These are phyloP conservation scores for Fusarium illudens DNA, from an alignment of 2,329 filamentous ascomycete genomes.

Conservation along the genomic window DNA sequence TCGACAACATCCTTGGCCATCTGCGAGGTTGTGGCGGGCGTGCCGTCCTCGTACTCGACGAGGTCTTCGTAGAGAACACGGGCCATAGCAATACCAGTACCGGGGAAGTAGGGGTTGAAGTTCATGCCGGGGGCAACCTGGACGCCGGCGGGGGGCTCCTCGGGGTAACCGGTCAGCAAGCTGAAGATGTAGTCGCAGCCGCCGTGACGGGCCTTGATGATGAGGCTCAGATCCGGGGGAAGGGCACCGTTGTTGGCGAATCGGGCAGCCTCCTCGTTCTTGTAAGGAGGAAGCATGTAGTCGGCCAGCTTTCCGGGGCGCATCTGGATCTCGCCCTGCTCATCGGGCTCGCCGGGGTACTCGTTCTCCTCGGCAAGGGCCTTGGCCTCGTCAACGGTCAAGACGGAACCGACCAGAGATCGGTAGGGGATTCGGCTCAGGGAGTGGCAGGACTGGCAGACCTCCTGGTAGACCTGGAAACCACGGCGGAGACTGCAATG, in stretches of 20 bases:
- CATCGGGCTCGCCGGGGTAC: constrained; percentile 97
- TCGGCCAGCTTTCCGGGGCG: constrained; percentile 98
- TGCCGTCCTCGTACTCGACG: constrained; percentile 97
- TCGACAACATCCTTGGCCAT: constrained; percentile 99
- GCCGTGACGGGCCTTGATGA: constrained; percentile 96
- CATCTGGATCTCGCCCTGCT: constrained; percentile 98
- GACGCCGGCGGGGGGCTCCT: constrained; percentile 92
- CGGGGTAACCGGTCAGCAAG: constrained; percentile 95
- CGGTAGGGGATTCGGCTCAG: constrained; percentile 94
- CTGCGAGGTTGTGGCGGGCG: constrained; percentile 92
- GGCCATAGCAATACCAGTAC: constrained; percentile 98
- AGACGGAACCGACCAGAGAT: constrained; percentile 84
- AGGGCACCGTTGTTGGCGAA: constrained; percentile 98
- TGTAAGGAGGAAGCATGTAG: constrained; percentile 94
- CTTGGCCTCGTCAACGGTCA: constrained; percentile 99
- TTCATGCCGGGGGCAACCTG: constrained; percentile 88
- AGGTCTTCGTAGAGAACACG: constrained; percentile 97
- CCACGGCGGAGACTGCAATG: constrained; percentile 85
- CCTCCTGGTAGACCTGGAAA: constrained; percentile 99
- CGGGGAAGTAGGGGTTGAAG: constrained; percentile 99
- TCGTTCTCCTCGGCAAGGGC: constrained; percentile 96
- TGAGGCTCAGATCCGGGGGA: constrained; percentile 96
- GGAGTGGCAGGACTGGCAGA: constrained; percentile 98
- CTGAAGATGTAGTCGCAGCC: constrained; percentile 99
- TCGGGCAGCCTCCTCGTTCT: constrained; percentile 98